These are phyloP conservation scores for Astragalus membranaceus DNA, from an alignment of 306 rosid species.

Conservation along the genomic window DNA sequence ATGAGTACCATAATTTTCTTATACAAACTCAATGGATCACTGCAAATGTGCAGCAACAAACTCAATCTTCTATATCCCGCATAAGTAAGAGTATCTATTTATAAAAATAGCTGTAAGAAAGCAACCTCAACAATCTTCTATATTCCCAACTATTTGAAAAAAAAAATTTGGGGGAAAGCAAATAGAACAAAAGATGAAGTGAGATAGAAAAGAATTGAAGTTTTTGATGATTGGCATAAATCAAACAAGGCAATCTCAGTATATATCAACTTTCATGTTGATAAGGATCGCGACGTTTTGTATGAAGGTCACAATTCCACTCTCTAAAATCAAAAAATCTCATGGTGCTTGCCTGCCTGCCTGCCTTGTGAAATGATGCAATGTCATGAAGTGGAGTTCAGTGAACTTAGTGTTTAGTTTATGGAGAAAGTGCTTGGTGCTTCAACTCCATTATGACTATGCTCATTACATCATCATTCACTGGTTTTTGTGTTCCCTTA, in stretches of 20 bases:
- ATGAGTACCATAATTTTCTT: not conserved
- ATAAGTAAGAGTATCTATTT: constrained; percentile 14
- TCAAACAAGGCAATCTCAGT: constrained; percentile 17
- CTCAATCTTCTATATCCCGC: constrained; percentile 9
- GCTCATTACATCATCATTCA: not conserved
- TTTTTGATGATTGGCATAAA: constrained; percentile 15
- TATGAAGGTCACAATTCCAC: not conserved
- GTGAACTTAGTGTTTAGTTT: not conserved
- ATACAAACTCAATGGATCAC: not conserved
- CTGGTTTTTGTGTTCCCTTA: constrained; percentile 7
- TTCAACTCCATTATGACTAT: not conserved
- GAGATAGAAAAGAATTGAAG: not conserved
- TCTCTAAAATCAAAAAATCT: not conserved
- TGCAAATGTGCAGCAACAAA: not conserved
- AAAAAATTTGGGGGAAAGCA: constrained; percentile 10
- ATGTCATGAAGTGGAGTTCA: not conserved
- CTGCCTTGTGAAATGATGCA: not conserved
- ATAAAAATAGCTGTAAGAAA: not conserved
- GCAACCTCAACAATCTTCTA: constrained; percentile 16
- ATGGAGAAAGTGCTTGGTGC: not conserved
- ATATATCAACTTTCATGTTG: not conserved
- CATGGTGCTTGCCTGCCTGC: not conserved
- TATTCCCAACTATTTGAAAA: constrained; percentile 23
- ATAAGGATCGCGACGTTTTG: not conserved
- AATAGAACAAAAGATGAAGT: constrained; percentile 2